phyloP scores from a whole-genome alignment of 805 yeast genomes.

The Starmerella etchellsii region DNA sequence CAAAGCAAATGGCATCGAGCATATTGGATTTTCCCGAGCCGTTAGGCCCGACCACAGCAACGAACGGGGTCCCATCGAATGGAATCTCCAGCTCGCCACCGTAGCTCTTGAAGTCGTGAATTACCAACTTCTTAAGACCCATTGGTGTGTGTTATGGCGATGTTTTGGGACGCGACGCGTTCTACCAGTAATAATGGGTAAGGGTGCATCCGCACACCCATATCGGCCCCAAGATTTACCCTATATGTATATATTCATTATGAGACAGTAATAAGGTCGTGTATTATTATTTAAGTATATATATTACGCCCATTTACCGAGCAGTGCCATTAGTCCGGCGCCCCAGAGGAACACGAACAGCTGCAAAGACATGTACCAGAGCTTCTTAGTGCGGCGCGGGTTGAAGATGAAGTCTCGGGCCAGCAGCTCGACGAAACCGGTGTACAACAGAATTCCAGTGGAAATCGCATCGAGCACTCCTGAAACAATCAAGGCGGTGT shows the following conservation, averaged over 20 bases:
- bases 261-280: too few species aligned
- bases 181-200: not conserved
- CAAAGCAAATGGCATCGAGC: slow-evolving; percentile 96
- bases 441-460: slow-evolving; percentile 57
- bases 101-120: slow-evolving; percentile 75
- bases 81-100: slow-evolving; percentile 63
- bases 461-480: slow-evolving; percentile 62
- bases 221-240: not conserved
- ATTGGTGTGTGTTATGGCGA: not conserved
- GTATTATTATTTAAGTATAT: too few species aligned
- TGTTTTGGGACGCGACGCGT: not conserved
- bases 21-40: slow-evolving; percentile 96
- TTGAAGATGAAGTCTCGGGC: slow-evolving; percentile 57
- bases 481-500: slow-evolving; percentile 40
- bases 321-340: slow-evolving; percentile 56
- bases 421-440: slow-evolving; percentile 61
- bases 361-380: slow-evolving; percentile 32
- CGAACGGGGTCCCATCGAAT: slow-evolving; percentile 56
- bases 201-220: too few species aligned
- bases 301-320: slow-evolving; percentile 60
- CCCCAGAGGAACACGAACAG: slow-evolving; percentile 39
- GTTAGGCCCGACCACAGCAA: slow-evolving; percentile 94
- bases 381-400: slow-evolving; percentile 31
- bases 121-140: slow-evolving; percentile 3
- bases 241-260: too few species aligned